phyloP scores from a whole-genome alignment of 805 yeast genomes.

The Hanseniaspora meyeri region DNA sequence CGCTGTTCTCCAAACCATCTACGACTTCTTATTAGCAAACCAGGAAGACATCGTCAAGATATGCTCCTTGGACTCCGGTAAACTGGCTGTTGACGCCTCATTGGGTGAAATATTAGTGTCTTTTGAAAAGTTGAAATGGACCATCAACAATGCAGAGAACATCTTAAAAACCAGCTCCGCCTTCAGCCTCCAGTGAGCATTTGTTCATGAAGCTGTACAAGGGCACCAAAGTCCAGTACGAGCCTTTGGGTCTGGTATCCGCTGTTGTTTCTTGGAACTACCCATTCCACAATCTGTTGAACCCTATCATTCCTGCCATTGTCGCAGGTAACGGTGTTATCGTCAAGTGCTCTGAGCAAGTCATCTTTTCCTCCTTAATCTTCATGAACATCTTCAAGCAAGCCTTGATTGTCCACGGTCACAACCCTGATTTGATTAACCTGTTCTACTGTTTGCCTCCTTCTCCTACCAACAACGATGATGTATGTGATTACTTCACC shows the following conservation, averaged over 20 bases:
- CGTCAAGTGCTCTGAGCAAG: slow-evolving; percentile 90
- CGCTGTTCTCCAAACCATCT: slow-evolving; percentile 56
- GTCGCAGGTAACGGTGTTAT: slow-evolving; percentile 87
- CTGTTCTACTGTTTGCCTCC: slow-evolving; percentile 80
- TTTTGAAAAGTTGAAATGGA: slow-evolving; percentile 85
- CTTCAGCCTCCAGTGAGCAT: slow-evolving; percentile 66
- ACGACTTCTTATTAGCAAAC: slow-evolving; percentile 58
- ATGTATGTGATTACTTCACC: slow-evolving; percentile 64
- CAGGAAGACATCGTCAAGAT: slow-evolving; percentile 81
- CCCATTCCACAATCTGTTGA: slow-evolving; percentile 88
- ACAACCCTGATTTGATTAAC: slow-evolving; percentile 74
- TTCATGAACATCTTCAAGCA: slow-evolving; percentile 60
- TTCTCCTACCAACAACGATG: slow-evolving; percentile 9
- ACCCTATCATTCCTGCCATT: slow-evolving; percentile 79
- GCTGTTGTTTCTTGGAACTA: slow-evolving; percentile 96
- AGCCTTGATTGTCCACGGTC: slow-evolving; percentile 61
- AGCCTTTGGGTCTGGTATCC: slow-evolving; percentile 76
- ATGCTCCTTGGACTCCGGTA: slow-evolving; percentile 94
- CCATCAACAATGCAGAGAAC: slow-evolving; percentile 65
- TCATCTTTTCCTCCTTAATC: slow-evolving; percentile 83
- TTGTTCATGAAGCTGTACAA: slow-evolving; percentile 70
- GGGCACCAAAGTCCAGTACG: slow-evolving; percentile 85
- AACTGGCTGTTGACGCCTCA: slow-evolving; percentile 88
- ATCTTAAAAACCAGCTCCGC: slow-evolving; percentile 49
- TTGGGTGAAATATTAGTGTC: slow-evolving; percentile 96